Conservation (phyloP, 371 early-diverging fungal genomes). For the Mucor racemosus region DNA sequence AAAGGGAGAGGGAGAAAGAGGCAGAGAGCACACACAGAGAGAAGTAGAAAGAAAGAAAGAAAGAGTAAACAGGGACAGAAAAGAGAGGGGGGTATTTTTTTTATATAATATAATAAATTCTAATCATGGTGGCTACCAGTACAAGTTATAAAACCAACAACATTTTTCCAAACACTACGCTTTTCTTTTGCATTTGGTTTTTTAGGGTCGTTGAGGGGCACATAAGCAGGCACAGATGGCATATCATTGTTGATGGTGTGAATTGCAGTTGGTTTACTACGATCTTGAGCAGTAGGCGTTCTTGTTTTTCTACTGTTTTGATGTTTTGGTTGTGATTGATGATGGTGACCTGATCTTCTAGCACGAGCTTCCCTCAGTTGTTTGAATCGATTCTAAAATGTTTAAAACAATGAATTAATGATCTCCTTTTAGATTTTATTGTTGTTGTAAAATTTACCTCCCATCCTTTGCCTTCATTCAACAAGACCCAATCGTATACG, state of each 20-base stretch:
- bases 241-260: conserved; percentile 6
- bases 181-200: conserved; percentile 11
- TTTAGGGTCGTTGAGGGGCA: conserved; percentile 16
- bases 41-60: too few relatives aligned
- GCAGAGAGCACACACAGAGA: too few relatives aligned
- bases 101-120: conserved; percentile 7
- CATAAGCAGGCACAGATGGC: conserved; percentile 27
- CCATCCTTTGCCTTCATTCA: conserved; percentile 71
- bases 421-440: conserved; percentile 1
- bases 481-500: conserved; percentile 92
- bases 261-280: not conserved
- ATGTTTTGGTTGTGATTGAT: conserved; percentile 22
- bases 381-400: conserved; percentile 27
- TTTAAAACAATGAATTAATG: not conserved
- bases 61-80: not conserved
- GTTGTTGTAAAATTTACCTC: conserved; percentile 39
- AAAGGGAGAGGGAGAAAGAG: too few relatives aligned
- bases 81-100: conserved; percentile 8
- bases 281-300: conserved; percentile 6
- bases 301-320: conserved; percentile 16
- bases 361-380: conserved; percentile 31
- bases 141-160: conserved; percentile 30
- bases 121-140: conserved; percentile 14
- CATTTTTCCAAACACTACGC: conserved; percentile 20
- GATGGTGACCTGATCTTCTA: conserved; percentile 29